Conservation (phyloP, 116 monocot species). For the Posidonia oceanica region DNA sequence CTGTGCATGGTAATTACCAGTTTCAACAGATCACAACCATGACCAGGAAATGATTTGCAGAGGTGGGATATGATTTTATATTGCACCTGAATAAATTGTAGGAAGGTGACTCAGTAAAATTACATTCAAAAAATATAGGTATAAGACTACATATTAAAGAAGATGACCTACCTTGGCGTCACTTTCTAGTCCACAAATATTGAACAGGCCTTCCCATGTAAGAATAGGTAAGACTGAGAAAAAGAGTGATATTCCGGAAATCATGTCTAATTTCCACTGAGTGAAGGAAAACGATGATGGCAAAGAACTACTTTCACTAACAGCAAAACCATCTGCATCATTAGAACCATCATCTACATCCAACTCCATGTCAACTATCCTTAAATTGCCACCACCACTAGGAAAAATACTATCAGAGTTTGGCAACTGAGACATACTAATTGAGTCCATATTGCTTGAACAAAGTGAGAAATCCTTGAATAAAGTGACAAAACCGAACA, state of each 20-base stretch:
- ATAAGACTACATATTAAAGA: not conserved
- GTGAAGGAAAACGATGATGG: constrained; percentile 19
- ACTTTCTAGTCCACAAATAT: constrained; percentile 31
- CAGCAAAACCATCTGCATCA: constrained; percentile 31
- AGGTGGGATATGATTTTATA: constrained; percentile 32
- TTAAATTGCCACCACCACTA: constrained; percentile 9
- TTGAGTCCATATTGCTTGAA: constrained; percentile 8
- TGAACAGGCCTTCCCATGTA: constrained; percentile 56
- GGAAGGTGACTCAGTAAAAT: constrained; percentile 5
- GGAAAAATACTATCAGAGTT: constrained; percentile 6
- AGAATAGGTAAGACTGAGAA: constrained; percentile 41
- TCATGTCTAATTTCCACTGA: constrained; percentile 46
- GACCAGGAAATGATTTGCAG: constrained; percentile 48
- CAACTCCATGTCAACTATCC: constrained; percentile 70
- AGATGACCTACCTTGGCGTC: constrained; percentile 47
- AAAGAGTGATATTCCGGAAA: constrained; percentile 48
- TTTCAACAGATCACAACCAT: constrained; percentile 27
- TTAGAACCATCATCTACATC: constrained; percentile 45
- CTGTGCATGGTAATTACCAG: constrained; percentile 28
- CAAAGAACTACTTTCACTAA: constrained; percentile 18
- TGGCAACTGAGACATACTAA: constrained; percentile 1
- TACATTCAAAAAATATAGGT: not conserved
- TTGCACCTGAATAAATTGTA: constrained; percentile 8
- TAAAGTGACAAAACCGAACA: constrained; percentile 36
- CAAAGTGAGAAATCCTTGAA: constrained; percentile 20